These are phyloP conservation scores for Botrytis hyacinthi DNA, from an alignment of 2,329 filamentous ascomycete genomes.

Conservation along the genomic window DNA sequence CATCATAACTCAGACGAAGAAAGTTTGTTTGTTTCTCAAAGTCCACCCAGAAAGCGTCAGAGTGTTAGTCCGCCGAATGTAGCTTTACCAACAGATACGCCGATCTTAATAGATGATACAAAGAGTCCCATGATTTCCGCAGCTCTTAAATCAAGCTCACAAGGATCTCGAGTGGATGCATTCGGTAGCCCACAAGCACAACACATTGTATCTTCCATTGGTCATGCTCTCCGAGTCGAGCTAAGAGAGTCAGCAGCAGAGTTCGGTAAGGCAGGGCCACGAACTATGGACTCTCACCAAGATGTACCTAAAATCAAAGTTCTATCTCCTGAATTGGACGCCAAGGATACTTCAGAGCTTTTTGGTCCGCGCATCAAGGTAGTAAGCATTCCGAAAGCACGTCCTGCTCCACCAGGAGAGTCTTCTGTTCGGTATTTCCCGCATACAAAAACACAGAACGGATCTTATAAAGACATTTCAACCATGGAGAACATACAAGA, in stretches of 20 bases:
- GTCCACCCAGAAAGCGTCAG: conserved; percentile 25
- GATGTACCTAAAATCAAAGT: background rate
- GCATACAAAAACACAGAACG: conserved; percentile 32
- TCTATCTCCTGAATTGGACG: background rate
- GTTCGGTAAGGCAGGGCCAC: background rate
- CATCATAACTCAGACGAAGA: background rate
- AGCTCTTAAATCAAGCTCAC: conserved; percentile 25
- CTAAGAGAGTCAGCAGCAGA: conserved; percentile 18
- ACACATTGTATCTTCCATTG: conserved; percentile 15
- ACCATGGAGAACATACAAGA: conserved; percentile 29
- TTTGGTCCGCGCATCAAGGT: conserved; percentile 17
- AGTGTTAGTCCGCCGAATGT: conserved; percentile 19
- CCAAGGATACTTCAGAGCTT: conserved; percentile 5
- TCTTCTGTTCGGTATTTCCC: conserved; percentile 30
- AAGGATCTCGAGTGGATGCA: conserved; percentile 30
- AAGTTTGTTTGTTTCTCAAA: conserved; percentile 1
- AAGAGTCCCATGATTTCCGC: conserved; percentile 2
- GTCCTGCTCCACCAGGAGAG: conserved; percentile 31
- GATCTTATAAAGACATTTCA: conserved; percentile 30
- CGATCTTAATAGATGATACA: background rate
- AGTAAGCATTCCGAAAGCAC: conserved; percentile 29
- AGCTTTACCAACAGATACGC: background rate
- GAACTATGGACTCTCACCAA: background rate
- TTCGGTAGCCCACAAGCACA: conserved; percentile 35
- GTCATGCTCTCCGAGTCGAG: conserved; percentile 25